Evolutionary conservation across 139 green algal genomes (phyloP), one percentile per base, ranked within the genome.

Genomic region (Haematococcus lacustris): DNA sequence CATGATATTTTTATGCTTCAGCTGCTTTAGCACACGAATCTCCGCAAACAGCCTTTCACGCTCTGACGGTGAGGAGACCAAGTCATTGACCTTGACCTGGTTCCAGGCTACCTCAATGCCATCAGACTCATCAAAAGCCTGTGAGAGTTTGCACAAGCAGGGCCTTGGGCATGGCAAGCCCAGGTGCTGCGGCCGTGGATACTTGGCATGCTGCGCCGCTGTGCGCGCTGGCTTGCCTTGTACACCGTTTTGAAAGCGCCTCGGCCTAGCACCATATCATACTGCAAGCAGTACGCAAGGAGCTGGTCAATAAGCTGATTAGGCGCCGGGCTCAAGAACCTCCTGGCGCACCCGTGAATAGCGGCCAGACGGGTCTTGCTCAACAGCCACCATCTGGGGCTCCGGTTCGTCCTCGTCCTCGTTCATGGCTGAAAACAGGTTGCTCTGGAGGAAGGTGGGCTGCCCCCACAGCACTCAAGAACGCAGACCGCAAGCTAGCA

Each of bases 191-290:
- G n/a, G n/a, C n/a, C n/a, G n/a, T n/a, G n/a, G n/a, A n/a, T n/a
- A n/a, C n/a, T n/a, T n/a, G n/a, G n/a, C n/a, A n/a, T n/a, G n/a
- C n/a, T n/a, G n/a, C n/a, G n/a, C n/a, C n/a, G n/a, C n/a, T n/a
- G n/a, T n/a, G n/a, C n/a, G n/a, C n/a, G n/a, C n/a, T 25, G 21
- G 23, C 67, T 21, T 32, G 64, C 67, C 74, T 93, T 95, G 83
- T 96, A 99, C 34, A 99, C 95, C 3, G 91, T 93, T 82, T 99
- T 99, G 88, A 94, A 99, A 3, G 95, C 93, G 13, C 95, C 95
- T 4, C 92, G 78, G 0, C 95, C 95, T 28, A 99, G 83, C 1
- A 97, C 80, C 32, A 89, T 70, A 74, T 97, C 83, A 71, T 86
- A 92, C 90, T 90, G 82, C 73, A 66, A 32, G 39, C 43, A 53